A percentile compares a stretch with the other conserved stretches of the same genome.
Evolutionary conservation across 176 grass and related monocot species (phyloP).

Genomic region (Typha latifolia): DNA sequence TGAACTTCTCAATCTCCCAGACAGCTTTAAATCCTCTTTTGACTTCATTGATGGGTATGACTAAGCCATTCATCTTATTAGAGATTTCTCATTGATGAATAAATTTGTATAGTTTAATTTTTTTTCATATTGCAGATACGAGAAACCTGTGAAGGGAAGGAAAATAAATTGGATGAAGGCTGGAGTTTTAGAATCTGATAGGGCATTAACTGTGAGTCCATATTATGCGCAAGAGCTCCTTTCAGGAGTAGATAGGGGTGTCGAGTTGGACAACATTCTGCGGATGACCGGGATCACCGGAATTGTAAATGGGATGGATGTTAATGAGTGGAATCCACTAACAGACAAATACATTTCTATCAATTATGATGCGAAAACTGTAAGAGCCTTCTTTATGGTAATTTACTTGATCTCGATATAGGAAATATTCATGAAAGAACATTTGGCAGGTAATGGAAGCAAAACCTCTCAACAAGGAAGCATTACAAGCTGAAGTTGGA

Average conservation of each 20-base stretch:
- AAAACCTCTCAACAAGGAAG: slow-evolving; percentile 20
- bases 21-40: slow-evolving; percentile 74
- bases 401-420: neutral
- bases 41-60: slow-evolving; percentile 82
- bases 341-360: slow-evolving; percentile 70
- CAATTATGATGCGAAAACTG: slow-evolving; percentile 63
- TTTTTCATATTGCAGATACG: slow-evolving; percentile 38
- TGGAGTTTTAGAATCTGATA: slow-evolving; percentile 53
- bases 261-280: slow-evolving; percentile 70
- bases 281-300: slow-evolving; percentile 49
- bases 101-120: neutral
- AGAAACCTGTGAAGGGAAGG: slow-evolving; percentile 70
- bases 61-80: neutral
- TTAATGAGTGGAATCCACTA: slow-evolving; percentile 75
- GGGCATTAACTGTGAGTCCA: slow-evolving; percentile 68
- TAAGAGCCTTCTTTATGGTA: slow-evolving; percentile 19
- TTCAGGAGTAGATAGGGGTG: slow-evolving; percentile 62
- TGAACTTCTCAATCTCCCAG: slow-evolving; percentile 53
- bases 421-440: neutral
- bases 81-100: neutral
- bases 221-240: slow-evolving; percentile 87
- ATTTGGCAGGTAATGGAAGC: slow-evolving; percentile 15
- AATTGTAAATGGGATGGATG: slow-evolving; percentile 93
- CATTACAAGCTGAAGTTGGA: slow-evolving; percentile 19
- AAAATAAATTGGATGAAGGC: slow-evolving; percentile 99